phyloP scores from a whole-genome alignment of 352 stramenopile species.

The Plasmopara muralis region DNA sequence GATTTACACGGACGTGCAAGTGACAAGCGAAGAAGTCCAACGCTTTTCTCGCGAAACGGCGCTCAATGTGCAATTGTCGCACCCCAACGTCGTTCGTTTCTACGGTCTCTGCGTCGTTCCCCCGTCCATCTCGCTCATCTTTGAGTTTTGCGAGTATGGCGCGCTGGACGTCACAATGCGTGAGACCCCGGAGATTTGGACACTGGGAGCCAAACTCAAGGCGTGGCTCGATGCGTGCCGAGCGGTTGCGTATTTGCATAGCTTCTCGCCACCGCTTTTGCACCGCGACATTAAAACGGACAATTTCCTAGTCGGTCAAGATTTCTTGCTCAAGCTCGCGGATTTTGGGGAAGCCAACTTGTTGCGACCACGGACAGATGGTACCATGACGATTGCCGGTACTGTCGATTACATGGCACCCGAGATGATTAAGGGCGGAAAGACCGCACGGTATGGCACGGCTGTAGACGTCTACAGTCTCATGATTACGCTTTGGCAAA shows the following conservation, averaged over 20 bases:
- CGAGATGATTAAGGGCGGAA: conserved; percentile 79
- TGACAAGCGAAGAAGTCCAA: conserved; percentile 76
- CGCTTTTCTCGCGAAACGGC: conserved; percentile 77
- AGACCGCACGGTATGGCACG: conserved; percentile 70
- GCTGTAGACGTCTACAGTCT: conserved; percentile 80
- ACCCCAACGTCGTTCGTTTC: conserved; percentile 81
- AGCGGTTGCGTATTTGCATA: conserved; percentile 78
- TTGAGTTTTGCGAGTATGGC: conserved; percentile 83
- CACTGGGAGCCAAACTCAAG: conserved; percentile 67
- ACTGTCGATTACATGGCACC: conserved; percentile 85
- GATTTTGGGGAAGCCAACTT: conserved; percentile 86
- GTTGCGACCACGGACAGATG: conserved; percentile 61
- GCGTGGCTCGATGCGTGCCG: conserved; percentile 79
- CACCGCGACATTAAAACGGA: conserved; percentile 85
- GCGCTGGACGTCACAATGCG: conserved; percentile 54
- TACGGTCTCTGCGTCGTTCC: conserved; percentile 77
- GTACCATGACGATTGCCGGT: conserved; percentile 80
- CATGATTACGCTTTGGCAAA: conserved; percentile 86
- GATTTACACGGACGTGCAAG: conserved; percentile 80
- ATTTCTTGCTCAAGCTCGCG: conserved; percentile 73
- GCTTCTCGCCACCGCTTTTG: conserved; percentile 68
- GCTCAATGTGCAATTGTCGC: conserved; percentile 72
- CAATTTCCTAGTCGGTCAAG: conserved; percentile 76
- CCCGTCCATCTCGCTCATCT: conserved; percentile 79
- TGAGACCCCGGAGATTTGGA: conserved; percentile 47